Conservation (phyloP, 2,329 filamentous ascomycete species). For the Trichoderma afroharzianum region DNA sequence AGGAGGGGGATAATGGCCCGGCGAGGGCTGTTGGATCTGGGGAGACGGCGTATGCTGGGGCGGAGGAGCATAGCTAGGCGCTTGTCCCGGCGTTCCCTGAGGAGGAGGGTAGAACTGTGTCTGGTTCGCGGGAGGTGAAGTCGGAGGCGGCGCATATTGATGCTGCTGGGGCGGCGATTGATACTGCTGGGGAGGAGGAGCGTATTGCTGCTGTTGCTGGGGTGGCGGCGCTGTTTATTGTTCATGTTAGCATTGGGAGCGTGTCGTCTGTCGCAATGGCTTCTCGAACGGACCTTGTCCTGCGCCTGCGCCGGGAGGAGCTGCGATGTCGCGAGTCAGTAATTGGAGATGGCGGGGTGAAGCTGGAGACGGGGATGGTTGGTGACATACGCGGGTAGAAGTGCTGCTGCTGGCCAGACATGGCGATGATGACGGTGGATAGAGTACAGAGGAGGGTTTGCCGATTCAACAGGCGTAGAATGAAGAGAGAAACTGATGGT, state of each 20-base stretch:
- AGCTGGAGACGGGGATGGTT: background rate
- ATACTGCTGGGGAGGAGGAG: slow-evolving; percentile 25
- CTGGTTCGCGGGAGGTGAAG: slow-evolving; percentile 45
- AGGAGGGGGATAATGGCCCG: slow-evolving; percentile 28
- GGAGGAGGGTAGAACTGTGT: slow-evolving; percentile 41
- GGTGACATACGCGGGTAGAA: slow-evolving; percentile 47
- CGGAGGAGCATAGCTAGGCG: slow-evolving; percentile 30
- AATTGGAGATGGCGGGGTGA: background rate
- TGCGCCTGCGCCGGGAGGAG: slow-evolving; percentile 39
- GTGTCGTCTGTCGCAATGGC: background rate
- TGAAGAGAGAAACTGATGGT: background rate
- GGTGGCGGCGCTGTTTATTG: background rate
- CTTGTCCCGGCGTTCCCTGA: slow-evolving; percentile 19
- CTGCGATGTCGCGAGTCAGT: slow-evolving; percentile 27
- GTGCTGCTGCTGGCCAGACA: slow-evolving; percentile 40
- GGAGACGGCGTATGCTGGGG: slow-evolving; percentile 32
- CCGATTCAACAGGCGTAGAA: background rate
- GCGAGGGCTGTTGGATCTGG: slow-evolving; percentile 25
- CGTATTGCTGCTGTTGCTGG: slow-evolving; percentile 26
- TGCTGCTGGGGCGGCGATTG: slow-evolving; percentile 23
- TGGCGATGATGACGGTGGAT: slow-evolving; percentile 22
- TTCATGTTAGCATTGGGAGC: background rate
- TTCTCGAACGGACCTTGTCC: slow-evolving; percentile 21
- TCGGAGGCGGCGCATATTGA: slow-evolving; percentile 40
- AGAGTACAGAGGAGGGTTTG: background rate